These are phyloP conservation scores for Tylopilus sp. DNA, from an alignment of 1,284 basidiomycete species.

Conservation along the genomic window DNA sequence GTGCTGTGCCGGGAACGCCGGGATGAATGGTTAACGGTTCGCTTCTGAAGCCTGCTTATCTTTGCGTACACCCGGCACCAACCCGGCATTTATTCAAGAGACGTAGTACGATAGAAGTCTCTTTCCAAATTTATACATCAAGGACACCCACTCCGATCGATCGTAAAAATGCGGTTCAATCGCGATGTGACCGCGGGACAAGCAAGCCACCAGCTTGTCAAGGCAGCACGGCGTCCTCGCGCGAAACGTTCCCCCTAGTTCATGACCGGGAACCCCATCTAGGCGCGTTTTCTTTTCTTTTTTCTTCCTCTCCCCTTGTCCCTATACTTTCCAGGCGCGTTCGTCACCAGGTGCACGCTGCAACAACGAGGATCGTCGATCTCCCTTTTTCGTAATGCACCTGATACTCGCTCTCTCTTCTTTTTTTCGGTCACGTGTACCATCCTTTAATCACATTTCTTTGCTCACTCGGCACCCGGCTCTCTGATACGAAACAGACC, in stretches of 20 bases:
- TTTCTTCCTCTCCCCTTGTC: not conserved
- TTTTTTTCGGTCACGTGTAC: constrained; percentile 5
- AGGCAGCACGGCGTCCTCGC: not conserved
- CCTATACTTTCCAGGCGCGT: not conserved
- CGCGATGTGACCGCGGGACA: constrained; percentile 17
- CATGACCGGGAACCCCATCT: not conserved
- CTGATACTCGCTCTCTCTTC: not conserved
- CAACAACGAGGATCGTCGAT: constrained; percentile 18
- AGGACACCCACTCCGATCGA: not conserved
- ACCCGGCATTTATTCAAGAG: not conserved
- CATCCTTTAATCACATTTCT: not conserved
- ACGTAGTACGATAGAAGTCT: constrained; percentile 3
- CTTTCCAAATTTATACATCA: constrained; percentile 10
- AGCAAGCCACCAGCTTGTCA: not conserved
- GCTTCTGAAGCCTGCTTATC: constrained; percentile 11
- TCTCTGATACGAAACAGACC: constrained; percentile 2
- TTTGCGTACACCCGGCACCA: not conserved
- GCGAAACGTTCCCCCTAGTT: not conserved
- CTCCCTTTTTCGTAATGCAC: not conserved
- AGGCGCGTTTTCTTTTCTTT: not conserved
- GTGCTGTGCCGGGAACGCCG: constrained; percentile 2
- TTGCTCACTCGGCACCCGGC: constrained; percentile 5
- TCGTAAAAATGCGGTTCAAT: constrained; percentile 4
- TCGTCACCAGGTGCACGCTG: constrained; percentile 11
- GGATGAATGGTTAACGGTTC: not conserved